Conservation (phyloP, 495 filamentous ascomycete species). For the Trichocladium uniseriatum region DNA sequence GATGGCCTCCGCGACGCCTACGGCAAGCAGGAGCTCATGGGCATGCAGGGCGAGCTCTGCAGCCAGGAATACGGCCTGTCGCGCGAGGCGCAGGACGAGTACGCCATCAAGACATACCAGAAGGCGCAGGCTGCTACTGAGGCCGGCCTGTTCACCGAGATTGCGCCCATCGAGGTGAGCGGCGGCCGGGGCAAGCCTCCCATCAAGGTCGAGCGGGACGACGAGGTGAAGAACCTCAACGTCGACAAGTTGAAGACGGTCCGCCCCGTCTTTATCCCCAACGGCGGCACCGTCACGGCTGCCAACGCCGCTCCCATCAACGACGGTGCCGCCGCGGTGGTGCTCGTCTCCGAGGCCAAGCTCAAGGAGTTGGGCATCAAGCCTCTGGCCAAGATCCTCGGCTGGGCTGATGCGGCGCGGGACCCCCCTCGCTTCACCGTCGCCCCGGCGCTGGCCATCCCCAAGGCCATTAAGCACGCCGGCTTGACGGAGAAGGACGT, state of each 20-base stretch:
- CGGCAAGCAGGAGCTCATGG: slow-evolving; percentile 87
- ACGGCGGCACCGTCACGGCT: slow-evolving; percentile 85
- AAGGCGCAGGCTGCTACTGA: slow-evolving; percentile 80
- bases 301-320: slow-evolving; percentile 94
- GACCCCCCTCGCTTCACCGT: slow-evolving; percentile 92
- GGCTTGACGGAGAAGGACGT: slow-evolving; percentile 62
- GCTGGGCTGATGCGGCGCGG: slow-evolving; percentile 91
- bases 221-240: slow-evolving; percentile 97
- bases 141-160: slow-evolving; percentile 74
- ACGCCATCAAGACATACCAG: slow-evolving; percentile 85
- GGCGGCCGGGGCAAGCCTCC: slow-evolving; percentile 84
- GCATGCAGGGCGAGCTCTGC: slow-evolving; percentile 84
- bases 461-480: slow-evolving; percentile 92
- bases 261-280: slow-evolving; percentile 75
- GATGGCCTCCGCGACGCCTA: slow-evolving; percentile 92
- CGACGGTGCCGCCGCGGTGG: slow-evolving; percentile 82
- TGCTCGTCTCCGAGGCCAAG: slow-evolving; percentile 83
- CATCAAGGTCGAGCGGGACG: slow-evolving; percentile 72
- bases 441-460: slow-evolving; percentile 86
- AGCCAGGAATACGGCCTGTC: slow-evolving; percentile 71
- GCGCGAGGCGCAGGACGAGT: slow-evolving; percentile 80
- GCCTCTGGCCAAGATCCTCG: slow-evolving; percentile 88
- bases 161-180: slow-evolving; percentile 78
- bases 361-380: slow-evolving; percentile 80
- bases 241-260: slow-evolving; percentile 77